Evolutionary conservation across 192 early-diverging fungal genomes (phyloP).

Genomic region (Coemansia sp.): DNA sequence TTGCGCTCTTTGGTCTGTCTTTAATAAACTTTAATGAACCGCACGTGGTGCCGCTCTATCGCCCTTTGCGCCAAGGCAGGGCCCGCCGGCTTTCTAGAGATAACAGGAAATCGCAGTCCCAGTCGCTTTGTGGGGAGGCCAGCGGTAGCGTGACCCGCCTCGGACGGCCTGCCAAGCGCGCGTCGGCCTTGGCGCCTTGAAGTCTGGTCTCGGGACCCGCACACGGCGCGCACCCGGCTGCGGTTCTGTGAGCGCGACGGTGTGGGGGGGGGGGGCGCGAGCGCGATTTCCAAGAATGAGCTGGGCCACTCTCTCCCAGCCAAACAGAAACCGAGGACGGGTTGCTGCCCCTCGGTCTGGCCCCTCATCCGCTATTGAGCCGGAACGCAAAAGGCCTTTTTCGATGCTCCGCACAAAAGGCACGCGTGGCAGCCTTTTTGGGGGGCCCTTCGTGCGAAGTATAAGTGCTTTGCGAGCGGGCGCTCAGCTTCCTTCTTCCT

Average conservation of each 20-base stretch:
- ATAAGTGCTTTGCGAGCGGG: too few relatives aligned
- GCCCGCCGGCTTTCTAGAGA: not conserved
- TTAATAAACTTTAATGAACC: not conserved
- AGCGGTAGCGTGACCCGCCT: conserved; percentile 2
- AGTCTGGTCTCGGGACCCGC: not conserved
- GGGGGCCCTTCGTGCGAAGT: too few relatives aligned
- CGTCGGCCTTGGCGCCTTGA: not conserved
- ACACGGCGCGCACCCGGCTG: too few relatives aligned
- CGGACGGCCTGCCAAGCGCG: not conserved
- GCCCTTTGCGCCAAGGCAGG: not conserved
- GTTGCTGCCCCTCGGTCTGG: not conserved
- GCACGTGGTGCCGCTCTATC: too few relatives aligned
- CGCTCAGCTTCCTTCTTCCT: conserved; percentile 13
- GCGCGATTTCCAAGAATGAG: not conserved
- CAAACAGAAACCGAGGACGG: not conserved
- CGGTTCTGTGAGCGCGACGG: too few relatives aligned
- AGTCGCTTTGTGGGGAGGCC: too few relatives aligned
- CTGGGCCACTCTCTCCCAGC: not conserved
- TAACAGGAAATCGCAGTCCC: not conserved
- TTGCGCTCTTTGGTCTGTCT: not conserved
- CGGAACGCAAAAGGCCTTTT: conserved; percentile 7
- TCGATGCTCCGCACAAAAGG: conserved; percentile 5
- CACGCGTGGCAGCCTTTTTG: conserved; percentile 1
- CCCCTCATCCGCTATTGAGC: not conserved
- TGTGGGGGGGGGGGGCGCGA: not conserved